Base-by-base conservation (phyloP, 2,329 filamentous ascomycete species). In the Fusarium nygamai region DNA sequence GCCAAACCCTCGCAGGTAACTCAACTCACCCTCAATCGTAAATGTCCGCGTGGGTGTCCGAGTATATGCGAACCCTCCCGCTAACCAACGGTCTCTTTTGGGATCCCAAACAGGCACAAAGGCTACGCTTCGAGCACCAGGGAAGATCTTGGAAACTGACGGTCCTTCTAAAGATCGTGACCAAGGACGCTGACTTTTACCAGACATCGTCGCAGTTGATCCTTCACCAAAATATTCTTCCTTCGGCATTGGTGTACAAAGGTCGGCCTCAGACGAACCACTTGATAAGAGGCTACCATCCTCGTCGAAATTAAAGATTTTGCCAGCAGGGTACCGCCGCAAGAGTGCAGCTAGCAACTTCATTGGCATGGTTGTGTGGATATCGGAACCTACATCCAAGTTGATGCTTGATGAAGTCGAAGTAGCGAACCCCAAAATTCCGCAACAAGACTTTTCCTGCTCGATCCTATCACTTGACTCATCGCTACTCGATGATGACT, bases 21-120 rank as follows among this genome's bases (percentile, higher is more conserved):
- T 86, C 11, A 91, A 81, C 43, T 90, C 88, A 19, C 84, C 83
- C 46, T 85, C 80, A 6, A 81, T 73, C 4, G 83, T 85, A 43
- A 90, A 85, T 8, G 85, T 79, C 6, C 86, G 84, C 1, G 82
- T 84, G 3, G 82, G 81, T 10, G 76, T 81, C 9, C 78, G 81
- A 1, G 87, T 88, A 81, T 87, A 89, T 7, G 85, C 80, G 48
- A 90, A 86, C 8, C 84, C 84, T 5, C 84, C 86, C 3, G 86
- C 84, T 69, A 85, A 86, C 84, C 86, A 88, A 36, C 85, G 80
- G 56, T 88, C 83, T 60, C 81, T 81, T 29, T 82, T 81, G 3
- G 82, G 73, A 61, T 88, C 85, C 86, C 86, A 88, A 0, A 88
- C 76, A 2, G 87, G 87, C 7, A 87, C 80, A 46, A 87, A 83